A percentile compares a stretch with the other conserved stretches of the same genome.
These are phyloP conservation scores for Hirsutella thompsonii DNA, from an alignment of 2,329 filamentous ascomycete species.

Conservation along the genomic window DNA sequence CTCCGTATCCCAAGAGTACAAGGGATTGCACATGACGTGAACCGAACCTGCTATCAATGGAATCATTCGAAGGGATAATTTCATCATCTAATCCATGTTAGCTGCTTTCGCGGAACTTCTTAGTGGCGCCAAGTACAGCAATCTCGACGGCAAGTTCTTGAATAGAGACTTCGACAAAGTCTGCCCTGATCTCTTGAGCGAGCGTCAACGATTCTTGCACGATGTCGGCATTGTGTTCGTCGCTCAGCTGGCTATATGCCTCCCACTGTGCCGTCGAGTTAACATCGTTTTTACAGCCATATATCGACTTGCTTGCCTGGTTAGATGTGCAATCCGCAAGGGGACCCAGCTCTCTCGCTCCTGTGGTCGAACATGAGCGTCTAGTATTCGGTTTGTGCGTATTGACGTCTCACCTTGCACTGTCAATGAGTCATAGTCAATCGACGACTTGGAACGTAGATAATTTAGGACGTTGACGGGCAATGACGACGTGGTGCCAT, in stretches of 20 bases:
- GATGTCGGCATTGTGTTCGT: background rate
- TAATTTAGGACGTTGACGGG: background rate
- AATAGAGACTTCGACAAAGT: background rate
- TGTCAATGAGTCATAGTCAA: background rate
- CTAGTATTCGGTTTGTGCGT: background rate
- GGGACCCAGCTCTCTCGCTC: background rate
- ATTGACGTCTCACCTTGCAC: background rate
- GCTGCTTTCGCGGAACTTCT: background rate
- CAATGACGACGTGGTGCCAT: background rate
- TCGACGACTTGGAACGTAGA: background rate
- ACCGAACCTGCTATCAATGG: background rate
- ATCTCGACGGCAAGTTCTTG: constrained; percentile 1
- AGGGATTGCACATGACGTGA: constrained; percentile 1
- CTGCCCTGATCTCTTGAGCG: background rate
- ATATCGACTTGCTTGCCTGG: background rate
- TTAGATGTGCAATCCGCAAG: constrained; percentile 1
- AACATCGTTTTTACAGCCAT: background rate
- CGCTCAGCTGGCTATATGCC: background rate
- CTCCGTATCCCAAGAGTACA: constrained; percentile 1
- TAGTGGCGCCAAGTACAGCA: background rate
- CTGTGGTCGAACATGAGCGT: background rate
- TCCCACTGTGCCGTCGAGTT: background rate
- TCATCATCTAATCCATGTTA: background rate
- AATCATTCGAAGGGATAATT: background rate
- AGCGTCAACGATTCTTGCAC: background rate